Conservation (phyloP, 148 eudicot species). For the Limonium bicolor region DNA sequence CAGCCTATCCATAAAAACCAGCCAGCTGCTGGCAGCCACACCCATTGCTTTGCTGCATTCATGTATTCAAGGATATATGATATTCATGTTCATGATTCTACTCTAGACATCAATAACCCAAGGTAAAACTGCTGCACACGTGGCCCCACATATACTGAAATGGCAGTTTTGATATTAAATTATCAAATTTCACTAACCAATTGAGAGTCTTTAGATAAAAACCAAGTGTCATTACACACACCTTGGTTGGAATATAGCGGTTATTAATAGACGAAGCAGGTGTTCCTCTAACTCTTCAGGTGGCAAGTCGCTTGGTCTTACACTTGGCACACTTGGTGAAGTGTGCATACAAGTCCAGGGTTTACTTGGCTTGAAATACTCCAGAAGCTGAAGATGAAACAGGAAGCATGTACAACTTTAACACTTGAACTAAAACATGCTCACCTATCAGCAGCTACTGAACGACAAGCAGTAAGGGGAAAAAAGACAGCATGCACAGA, state of each 20-base stretch:
- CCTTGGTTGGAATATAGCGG: slow-evolving; percentile 33
- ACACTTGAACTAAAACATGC: background rate
- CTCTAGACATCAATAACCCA: too few relatives aligned
- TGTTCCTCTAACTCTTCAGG: slow-evolving; percentile 27
- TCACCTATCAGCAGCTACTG: background rate
- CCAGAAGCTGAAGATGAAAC: slow-evolving; percentile 36
- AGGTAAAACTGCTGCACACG: too few relatives aligned
- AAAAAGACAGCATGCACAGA: slow-evolving; percentile 1
- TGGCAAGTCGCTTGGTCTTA: slow-evolving; percentile 23
- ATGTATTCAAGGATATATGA: too few relatives aligned
- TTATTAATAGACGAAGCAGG: slow-evolving; percentile 25
- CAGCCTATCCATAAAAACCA: slow-evolving; percentile 45
- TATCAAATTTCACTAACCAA: background rate
- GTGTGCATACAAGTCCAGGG: slow-evolving; percentile 38
- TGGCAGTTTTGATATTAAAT: background rate
- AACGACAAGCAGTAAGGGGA: background rate
- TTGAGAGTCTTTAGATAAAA: background rate
- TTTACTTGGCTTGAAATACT: slow-evolving; percentile 25
- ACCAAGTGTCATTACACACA: slow-evolving; percentile 3
- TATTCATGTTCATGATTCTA: too few relatives aligned
- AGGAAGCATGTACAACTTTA: background rate
- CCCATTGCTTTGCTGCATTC: slow-evolving; percentile 39
- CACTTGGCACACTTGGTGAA: slow-evolving; percentile 8
- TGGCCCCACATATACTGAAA: too few relatives aligned
- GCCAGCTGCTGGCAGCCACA: slow-evolving; percentile 64